A percentile compares a stretch with the other conserved stretches of the same genome.
Evolutionary conservation across 2,329 filamentous ascomycete genomes (phyloP).

Genomic region (Trichoderma semiorbis): DNA sequence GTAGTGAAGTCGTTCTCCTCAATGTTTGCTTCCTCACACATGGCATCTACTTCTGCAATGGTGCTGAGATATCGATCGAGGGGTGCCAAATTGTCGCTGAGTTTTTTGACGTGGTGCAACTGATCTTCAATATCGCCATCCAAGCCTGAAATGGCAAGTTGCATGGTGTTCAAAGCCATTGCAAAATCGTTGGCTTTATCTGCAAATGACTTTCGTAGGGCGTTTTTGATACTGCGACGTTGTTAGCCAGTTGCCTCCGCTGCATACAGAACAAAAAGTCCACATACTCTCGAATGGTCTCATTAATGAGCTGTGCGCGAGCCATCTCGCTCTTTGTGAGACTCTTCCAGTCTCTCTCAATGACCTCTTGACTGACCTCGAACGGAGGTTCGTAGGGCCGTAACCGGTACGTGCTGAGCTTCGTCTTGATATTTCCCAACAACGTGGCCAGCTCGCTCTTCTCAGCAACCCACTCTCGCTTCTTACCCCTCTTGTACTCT

Average conservation of each 20-base stretch:
- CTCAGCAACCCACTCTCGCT: slow-evolving; percentile 94
- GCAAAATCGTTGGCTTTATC: slow-evolving; percentile 99
- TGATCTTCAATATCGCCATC: slow-evolving; percentile 98
- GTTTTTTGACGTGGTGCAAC: slow-evolving; percentile 76
- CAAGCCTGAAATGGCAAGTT: slow-evolving; percentile 90
- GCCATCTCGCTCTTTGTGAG: slow-evolving; percentile 82
- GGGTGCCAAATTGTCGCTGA: slow-evolving; percentile 81
- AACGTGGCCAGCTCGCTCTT: slow-evolving; percentile 93
- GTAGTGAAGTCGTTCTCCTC: slow-evolving; percentile 99
- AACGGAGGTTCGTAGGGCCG: slow-evolving; percentile 86
- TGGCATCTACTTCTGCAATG: slow-evolving; percentile 79
- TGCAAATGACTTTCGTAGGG: slow-evolving; percentile 84
- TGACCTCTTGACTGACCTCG: slow-evolving; percentile 74
- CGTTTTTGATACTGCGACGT: slow-evolving; percentile 77
- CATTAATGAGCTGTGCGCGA: slow-evolving; percentile 91
- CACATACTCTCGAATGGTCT: slow-evolving; percentile 87
- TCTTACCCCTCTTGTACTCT: slow-evolving; percentile 84
- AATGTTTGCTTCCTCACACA: slow-evolving; percentile 95
- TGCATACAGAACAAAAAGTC: neutral
- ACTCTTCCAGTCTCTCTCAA: slow-evolving; percentile 77
- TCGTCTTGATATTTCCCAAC: slow-evolving; percentile 97
- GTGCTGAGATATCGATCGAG: slow-evolving; percentile 88
- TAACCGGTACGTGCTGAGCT: slow-evolving; percentile 89
- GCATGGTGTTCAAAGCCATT: slow-evolving; percentile 88
- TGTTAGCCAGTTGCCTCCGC: slow-evolving; percentile 28